Conservation (phyloP, 164 flowering plant genomes). For the Kalanchoe fedtschenkoi region DNA sequence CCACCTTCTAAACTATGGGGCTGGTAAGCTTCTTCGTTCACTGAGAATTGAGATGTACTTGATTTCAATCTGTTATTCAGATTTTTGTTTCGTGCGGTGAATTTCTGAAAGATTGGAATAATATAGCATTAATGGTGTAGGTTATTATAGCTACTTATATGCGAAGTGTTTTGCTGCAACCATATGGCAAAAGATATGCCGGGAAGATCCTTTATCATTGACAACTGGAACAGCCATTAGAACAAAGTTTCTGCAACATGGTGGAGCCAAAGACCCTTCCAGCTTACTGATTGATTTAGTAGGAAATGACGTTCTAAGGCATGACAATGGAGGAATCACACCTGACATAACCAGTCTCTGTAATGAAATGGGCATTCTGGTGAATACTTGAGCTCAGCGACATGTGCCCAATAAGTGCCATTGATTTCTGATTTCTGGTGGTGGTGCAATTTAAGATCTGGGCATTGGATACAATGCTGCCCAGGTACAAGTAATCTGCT, state of each 20-base stretch:
- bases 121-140: constrained; percentile 23
- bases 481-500: too few species aligned
- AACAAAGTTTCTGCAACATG: constrained; percentile 64
- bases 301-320: constrained; percentile 43
- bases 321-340: constrained; percentile 42
- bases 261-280: constrained; percentile 84
- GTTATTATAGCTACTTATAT: constrained; percentile 90
- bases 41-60: background rate
- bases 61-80: background rate
- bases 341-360: constrained; percentile 56
- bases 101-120: background rate
- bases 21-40: constrained; percentile 34
- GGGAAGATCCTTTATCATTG: constrained; percentile 74
- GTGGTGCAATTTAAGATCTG: too few species aligned
- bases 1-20: constrained; percentile 85
- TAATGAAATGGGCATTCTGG: constrained; percentile 42
- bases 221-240: constrained; percentile 65
- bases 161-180: constrained; percentile 89
- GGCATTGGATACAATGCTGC: too few species aligned
- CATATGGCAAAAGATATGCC: constrained; percentile 69
- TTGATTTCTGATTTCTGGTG: too few species aligned
- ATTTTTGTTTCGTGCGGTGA: background rate
- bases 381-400: too few species aligned
- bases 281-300: constrained; percentile 53
- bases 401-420: too few species aligned